Percentiles rank a stretch among this genome's conserved stretches.
These are phyloP conservation scores for Neonectria magnoliae DNA, from an alignment of 2,329 filamentous ascomycete species.

Conservation along the genomic window DNA sequence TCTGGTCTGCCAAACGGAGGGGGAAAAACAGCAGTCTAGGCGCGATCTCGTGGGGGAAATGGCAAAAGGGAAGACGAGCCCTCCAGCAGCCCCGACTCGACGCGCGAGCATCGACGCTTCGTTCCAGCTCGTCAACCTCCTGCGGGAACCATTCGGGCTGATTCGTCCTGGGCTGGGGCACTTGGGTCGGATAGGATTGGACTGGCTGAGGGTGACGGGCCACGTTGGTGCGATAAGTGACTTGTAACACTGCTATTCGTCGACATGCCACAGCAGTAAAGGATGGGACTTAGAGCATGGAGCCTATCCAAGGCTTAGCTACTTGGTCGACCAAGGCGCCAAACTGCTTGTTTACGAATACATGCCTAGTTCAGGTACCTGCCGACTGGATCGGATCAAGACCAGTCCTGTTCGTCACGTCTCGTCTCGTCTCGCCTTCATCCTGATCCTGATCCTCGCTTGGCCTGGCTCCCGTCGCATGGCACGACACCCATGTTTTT, in stretches of 20 bases:
- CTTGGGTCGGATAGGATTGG: conserved; percentile 7
- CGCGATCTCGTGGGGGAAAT: conserved; percentile 9
- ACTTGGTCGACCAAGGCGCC: conserved; percentile 11
- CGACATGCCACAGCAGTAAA: conserved; percentile 19
- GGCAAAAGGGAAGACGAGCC: conserved; percentile 4
- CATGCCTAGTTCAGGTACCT: too few relatives aligned
- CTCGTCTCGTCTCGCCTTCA: conserved; percentile 1
- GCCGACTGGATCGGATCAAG: too few relatives aligned
- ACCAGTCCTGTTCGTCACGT: conserved; percentile 11
- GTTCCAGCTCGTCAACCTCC: not conserved
- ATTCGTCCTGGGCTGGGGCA: conserved; percentile 1
- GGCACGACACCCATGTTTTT: conserved; percentile 22
- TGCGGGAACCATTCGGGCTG: not conserved
- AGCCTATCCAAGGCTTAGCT: conserved; percentile 12
- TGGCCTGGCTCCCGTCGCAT: conserved; percentile 12
- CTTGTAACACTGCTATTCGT: conserved; percentile 36
- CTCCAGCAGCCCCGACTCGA: conserved; percentile 4
- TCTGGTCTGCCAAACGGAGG: conserved; percentile 3
- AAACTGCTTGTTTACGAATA: too few relatives aligned
- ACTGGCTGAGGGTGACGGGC: conserved; percentile 17
- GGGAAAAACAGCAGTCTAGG: not conserved
- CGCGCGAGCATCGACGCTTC: not conserved
- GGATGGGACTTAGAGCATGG: conserved; percentile 23
- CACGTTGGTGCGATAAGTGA: conserved; percentile 37
- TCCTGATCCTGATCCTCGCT: not conserved